Conservation (phyloP, 139 green algal species). For the Desmodesmus armatus region DNA sequence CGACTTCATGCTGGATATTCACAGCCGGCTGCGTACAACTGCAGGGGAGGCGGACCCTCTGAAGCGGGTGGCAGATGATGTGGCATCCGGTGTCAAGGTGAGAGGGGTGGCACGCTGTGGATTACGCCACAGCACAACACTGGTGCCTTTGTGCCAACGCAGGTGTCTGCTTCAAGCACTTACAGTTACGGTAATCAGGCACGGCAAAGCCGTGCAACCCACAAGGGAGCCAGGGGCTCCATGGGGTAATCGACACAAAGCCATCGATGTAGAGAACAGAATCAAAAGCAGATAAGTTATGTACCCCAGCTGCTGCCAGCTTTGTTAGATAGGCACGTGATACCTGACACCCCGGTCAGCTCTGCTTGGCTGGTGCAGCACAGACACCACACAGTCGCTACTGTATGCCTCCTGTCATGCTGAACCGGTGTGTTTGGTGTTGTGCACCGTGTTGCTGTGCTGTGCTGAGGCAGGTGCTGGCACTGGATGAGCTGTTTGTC, state of each 20-base stretch:
- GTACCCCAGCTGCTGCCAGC: neutral
- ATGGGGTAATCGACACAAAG: too few species aligned
- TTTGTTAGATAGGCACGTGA: too few species aligned
- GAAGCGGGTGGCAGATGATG: conserved; percentile 74
- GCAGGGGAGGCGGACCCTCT: conserved; percentile 75
- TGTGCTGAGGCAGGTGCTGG: conserved; percentile 74
- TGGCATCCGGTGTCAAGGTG: conserved; percentile 55
- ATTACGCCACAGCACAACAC: too few species aligned
- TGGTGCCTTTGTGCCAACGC: too few species aligned
- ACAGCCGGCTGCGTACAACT: conserved; percentile 67
- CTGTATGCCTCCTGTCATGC: neutral
- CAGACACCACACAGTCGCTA: conserved; percentile 8
- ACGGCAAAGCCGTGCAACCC: too few species aligned
- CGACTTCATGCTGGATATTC: conserved; percentile 99
- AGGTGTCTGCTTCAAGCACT: too few species aligned
- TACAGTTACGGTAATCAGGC: too few species aligned
- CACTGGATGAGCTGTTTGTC: conserved; percentile 98
- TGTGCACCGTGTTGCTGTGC: too few species aligned
- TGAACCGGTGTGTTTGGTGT: neutral
- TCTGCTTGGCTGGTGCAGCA: neutral
- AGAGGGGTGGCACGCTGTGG: too few species aligned
- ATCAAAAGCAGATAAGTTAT: neutral
- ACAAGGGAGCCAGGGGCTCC: too few species aligned
- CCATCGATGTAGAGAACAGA: neutral
- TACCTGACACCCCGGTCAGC: too few species aligned